Percentiles rank a stretch among this genome's conserved stretches.
phyloP scores from a whole-genome alignment of 106 monocot genomes.

The Phalaenopsis aphrodite region DNA sequence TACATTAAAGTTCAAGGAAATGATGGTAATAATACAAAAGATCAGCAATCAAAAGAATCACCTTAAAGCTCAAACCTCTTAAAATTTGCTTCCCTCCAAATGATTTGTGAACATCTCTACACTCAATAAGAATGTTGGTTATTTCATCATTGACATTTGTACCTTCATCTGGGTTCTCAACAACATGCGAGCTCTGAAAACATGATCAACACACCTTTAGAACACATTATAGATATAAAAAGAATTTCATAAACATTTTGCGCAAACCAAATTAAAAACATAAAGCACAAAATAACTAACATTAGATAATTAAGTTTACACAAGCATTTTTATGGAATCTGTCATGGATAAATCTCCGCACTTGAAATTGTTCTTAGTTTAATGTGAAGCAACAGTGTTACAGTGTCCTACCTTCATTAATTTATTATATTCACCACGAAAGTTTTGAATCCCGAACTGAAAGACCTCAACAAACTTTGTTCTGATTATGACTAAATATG shows the following conservation, averaged over 20 bases:
- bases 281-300: not conserved
- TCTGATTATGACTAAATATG: not conserved
- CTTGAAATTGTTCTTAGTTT: not conserved
- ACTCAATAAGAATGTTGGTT: constrained; percentile 71
- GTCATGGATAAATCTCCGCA: not conserved
- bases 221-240: not conserved
- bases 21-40: not conserved
- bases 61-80: constrained; percentile 90
- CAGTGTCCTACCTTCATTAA: not conserved
- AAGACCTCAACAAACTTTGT: not conserved
- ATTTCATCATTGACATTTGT: constrained; percentile 21
- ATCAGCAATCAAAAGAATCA: constrained; percentile 15
- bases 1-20: not conserved
- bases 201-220: constrained; percentile 1
- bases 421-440: not conserved
- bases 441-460: not conserved
- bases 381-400: not conserved
- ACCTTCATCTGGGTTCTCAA: constrained; percentile 21
- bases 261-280: not conserved
- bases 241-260: constrained; percentile 1
- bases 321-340: not conserved
- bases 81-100: constrained; percentile 89
- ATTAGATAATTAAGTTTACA: not conserved
- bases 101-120: constrained; percentile 82
- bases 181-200: constrained; percentile 29